These are phyloP conservation scores for Sphaceloma murrayae DNA, from an alignment of 2,329 filamentous ascomycete genomes.

Conservation along the genomic window DNA sequence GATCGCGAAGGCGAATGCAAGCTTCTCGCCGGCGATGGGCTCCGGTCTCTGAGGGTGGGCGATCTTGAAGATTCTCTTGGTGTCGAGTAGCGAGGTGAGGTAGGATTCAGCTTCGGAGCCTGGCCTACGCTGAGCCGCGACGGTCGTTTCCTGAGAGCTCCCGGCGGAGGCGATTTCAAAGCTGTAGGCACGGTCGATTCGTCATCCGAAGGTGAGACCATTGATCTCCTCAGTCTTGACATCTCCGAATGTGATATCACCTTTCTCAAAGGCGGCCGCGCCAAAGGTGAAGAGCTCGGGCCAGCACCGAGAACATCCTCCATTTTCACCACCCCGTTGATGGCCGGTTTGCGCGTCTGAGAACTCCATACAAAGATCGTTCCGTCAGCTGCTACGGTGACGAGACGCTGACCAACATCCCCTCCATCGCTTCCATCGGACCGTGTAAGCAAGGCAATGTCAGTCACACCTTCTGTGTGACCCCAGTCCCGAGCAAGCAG, in stretches of 20 bases:
- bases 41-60: constrained; percentile 18
- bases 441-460: constrained; percentile 53
- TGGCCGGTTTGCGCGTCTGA: constrained; percentile 8
- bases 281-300: constrained; percentile 32
- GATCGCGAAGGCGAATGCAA: constrained; percentile 6
- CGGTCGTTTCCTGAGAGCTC: constrained; percentile 45
- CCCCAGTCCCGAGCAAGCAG: constrained; percentile 88
- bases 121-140: constrained; percentile 44
- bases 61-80: constrained; percentile 18
- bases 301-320: constrained; percentile 15
- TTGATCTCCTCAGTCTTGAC: constrained; percentile 58
- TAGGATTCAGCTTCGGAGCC: constrained; percentile 37
- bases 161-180: constrained; percentile 39
- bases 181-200: constrained; percentile 33
- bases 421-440: constrained; percentile 31
- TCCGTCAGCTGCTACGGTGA: constrained; percentile 42
- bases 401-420: constrained; percentile 28
- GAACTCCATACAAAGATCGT: constrained; percentile 43
- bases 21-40: constrained; percentile 21
- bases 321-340: constrained; percentile 1
- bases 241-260: constrained; percentile 82
- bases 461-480: constrained; percentile 87
- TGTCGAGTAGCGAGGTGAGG: constrained; percentile 23
- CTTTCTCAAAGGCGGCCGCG: constrained; percentile 66
- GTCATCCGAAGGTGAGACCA: constrained; percentile 31